These are phyloP conservation scores for Pichia manshurica DNA, from an alignment of 805 yeast species.

Conservation along the genomic window DNA sequence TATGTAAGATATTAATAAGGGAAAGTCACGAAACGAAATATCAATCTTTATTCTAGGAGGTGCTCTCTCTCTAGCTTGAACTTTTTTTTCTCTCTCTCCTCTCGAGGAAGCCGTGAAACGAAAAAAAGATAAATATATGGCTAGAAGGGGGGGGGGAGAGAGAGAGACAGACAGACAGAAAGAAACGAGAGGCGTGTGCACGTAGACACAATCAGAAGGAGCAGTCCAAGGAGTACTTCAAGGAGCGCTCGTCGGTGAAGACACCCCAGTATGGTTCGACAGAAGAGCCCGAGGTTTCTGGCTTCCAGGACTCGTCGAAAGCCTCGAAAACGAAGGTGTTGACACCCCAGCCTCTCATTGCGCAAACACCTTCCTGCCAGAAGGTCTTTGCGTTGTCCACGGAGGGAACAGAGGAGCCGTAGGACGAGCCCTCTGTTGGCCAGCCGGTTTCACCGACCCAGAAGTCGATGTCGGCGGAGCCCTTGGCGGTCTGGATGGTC, in stretches of 20 bases:
- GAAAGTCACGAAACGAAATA: too few relatives aligned
- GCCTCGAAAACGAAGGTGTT: conserved; percentile 93
- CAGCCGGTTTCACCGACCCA: conserved; percentile 99
- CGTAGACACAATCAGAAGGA: conserved; percentile 27
- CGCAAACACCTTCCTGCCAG: conserved; percentile 90
- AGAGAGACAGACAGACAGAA: background rate
- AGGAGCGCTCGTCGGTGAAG: conserved; percentile 45
- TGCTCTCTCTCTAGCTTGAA: too few relatives aligned
- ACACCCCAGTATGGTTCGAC: conserved; percentile 97
- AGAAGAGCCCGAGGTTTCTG: conserved; percentile 76
- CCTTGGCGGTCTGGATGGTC: conserved; percentile 78
- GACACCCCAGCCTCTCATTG: conserved; percentile 92
- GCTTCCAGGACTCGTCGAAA: conserved; percentile 95
- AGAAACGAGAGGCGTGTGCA: too few relatives aligned
- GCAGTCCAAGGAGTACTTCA: conserved; percentile 44
- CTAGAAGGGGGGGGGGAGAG: too few relatives aligned
- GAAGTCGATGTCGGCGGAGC: conserved; percentile 77
- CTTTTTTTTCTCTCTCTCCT: too few relatives aligned
- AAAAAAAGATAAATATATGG: too few relatives aligned
- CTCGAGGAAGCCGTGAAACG: too few relatives aligned
- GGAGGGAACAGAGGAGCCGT: conserved; percentile 60
- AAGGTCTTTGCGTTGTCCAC: conserved; percentile 66
- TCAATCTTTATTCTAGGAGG: too few relatives aligned
- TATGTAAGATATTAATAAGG: background rate
- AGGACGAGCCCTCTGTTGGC: conserved; percentile 83